A percentile compares a stretch with the other conserved stretches of the same genome.
Conservation (phyloP, 2,329 filamentous ascomycete genomes). For the Hypomyces perniciosus region DNA sequence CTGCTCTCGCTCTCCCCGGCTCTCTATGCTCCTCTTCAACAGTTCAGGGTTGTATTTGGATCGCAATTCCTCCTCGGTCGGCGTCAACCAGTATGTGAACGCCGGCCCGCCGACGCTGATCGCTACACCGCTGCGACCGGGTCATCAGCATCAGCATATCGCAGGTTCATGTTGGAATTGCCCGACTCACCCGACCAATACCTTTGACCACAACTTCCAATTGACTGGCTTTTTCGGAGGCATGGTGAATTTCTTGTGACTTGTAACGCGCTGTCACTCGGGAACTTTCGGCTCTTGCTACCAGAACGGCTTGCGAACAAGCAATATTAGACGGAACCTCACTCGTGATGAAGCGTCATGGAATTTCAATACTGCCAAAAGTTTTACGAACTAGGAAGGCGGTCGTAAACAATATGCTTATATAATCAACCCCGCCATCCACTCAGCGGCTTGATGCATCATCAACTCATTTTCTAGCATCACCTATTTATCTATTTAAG, state of each 20-base stretch:
- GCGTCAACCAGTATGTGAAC: constrained; percentile 71
- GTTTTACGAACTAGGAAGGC: background rate
- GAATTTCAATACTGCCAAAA: constrained; percentile 5
- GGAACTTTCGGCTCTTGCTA: background rate
- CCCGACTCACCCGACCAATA: constrained; percentile 58
- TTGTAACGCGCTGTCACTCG: background rate
- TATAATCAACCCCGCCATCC: too few species aligned
- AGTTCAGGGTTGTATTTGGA: constrained; percentile 90
- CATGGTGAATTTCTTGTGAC: constrained; percentile 17
- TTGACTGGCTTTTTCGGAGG: constrained; percentile 43
- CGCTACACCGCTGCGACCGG: constrained; percentile 53
- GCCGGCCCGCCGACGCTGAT: constrained; percentile 81
- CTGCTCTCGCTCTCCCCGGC: constrained; percentile 66
- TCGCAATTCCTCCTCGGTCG: constrained; percentile 88
- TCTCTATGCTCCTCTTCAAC: constrained; percentile 80
- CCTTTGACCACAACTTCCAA: constrained; percentile 60
- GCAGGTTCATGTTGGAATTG: constrained; percentile 12
- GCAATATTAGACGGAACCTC: constrained; percentile 5
- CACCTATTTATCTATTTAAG: too few species aligned
- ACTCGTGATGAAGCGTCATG: constrained; percentile 6
- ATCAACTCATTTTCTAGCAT: too few species aligned
- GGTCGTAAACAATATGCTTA: too few species aligned
- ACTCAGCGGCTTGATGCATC: too few species aligned
- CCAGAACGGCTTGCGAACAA: background rate
- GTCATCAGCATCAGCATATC: constrained; percentile 11